phyloP scores from a whole-genome alignment of 2,329 filamentous ascomycete species.

The Nigrograna mackinnonii region DNA sequence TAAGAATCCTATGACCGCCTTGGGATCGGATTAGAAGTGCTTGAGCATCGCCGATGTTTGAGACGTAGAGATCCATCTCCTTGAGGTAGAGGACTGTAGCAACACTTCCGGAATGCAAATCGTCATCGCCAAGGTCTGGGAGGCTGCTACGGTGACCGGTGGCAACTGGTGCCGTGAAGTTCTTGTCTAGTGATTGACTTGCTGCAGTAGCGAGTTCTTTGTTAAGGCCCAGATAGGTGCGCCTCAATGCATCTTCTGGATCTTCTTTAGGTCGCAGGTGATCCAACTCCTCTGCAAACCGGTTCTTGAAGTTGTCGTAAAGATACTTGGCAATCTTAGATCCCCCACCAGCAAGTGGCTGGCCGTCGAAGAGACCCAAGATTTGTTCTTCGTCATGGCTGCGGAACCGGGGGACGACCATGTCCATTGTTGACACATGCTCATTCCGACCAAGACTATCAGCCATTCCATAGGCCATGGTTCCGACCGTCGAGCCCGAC shows the following conservation, averaged over 20 bases:
- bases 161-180: slow-evolving; percentile 36
- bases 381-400: slow-evolving; percentile 88
- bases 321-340: slow-evolving; percentile 96
- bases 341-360: slow-evolving; percentile 83
- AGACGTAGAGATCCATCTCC: slow-evolving; percentile 87
- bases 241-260: slow-evolving; percentile 78
- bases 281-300: slow-evolving; percentile 82
- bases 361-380: slow-evolving; percentile 94
- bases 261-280: slow-evolving; percentile 72
- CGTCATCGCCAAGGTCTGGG: slow-evolving; percentile 83
- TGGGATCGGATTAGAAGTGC: slow-evolving; percentile 94
- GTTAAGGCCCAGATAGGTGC: slow-evolving; percentile 87
- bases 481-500: slow-evolving; percentile 90
- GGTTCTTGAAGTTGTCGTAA: slow-evolving; percentile 90
- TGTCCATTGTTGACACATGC: slow-evolving; percentile 91
- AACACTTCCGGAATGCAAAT: slow-evolving; percentile 86
- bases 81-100: slow-evolving; percentile 91
- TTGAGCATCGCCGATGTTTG: slow-evolving; percentile 93
- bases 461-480: slow-evolving; percentile 95
- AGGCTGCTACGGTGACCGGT: slow-evolving; percentile 69
- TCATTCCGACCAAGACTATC: slow-evolving; percentile 92
- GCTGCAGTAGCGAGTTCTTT: slow-evolving; percentile 90
- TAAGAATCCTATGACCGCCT: slow-evolving; percentile 80
- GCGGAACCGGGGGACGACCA: slow-evolving; percentile 91
- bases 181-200: slow-evolving; percentile 77